Conservation (phyloP, 1,139 yeast genomes). For the Tardiomyces digboiensis region DNA sequence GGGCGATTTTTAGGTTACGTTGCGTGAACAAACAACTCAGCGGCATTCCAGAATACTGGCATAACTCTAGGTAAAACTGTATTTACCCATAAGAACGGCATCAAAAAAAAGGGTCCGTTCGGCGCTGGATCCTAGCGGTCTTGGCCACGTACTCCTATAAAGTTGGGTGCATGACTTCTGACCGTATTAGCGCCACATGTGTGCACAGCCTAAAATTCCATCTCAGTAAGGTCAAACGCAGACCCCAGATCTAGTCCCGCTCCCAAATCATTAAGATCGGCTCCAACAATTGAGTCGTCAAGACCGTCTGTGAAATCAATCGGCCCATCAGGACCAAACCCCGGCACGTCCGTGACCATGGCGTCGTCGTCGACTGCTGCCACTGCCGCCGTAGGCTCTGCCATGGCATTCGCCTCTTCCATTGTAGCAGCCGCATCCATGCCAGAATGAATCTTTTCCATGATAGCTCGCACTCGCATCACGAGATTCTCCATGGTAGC, state of each 20-base stretch:
- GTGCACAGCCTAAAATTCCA: background rate
- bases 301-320: background rate
- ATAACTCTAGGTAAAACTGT: too few species aligned
- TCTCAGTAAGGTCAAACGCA: background rate
- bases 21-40: too few species aligned
- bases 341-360: too few species aligned
- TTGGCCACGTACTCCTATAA: too few species aligned
- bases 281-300: background rate
- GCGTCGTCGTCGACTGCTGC: background rate
- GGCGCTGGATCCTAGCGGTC: too few species aligned
- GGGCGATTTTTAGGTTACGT: too few species aligned
- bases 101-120: too few species aligned
- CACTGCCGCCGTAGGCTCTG: background rate
- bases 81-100: too few species aligned
- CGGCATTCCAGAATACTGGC: too few species aligned
- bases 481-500: too few species aligned
- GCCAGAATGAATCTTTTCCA: background rate
- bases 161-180: too few species aligned
- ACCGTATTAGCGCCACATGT: too few species aligned
- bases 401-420: background rate
- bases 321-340: background rate
- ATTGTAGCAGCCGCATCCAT: background rate
- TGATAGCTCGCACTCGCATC: background rate
- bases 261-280: background rate
- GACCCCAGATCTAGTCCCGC: background rate